phyloP scores from a whole-genome alignment of 2,329 filamentous ascomycete species.

The Cladophialophora yegresii region DNA sequence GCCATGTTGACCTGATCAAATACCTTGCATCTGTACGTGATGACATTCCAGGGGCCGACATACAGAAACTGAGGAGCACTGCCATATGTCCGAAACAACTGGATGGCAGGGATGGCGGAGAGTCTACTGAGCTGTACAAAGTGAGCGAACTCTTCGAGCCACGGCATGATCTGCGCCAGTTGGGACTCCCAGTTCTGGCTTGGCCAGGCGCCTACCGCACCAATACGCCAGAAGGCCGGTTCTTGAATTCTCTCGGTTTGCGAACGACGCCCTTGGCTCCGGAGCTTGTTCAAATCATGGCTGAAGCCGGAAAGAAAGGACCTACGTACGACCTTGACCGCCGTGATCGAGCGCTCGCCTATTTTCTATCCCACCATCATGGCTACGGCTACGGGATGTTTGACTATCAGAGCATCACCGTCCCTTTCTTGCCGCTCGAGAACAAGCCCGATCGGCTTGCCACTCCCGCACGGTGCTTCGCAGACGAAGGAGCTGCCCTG shows the following conservation, averaged over 20 bases:
- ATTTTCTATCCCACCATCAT: conserved; percentile 79
- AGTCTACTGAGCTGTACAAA: conserved; percentile 61
- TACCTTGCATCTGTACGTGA: conserved; percentile 87
- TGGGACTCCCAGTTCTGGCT: conserved; percentile 74
- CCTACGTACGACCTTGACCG: conserved; percentile 48
- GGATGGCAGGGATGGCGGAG: conserved; percentile 54
- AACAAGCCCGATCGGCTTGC: conserved; percentile 63
- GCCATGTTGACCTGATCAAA: conserved; percentile 89
- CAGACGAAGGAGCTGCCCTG: conserved; percentile 72
- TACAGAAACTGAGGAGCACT: conserved; percentile 74
- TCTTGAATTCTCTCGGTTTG: conserved; percentile 73
- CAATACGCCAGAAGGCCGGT: conserved; percentile 70
- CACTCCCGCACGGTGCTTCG: conserved; percentile 75
- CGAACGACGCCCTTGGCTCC: conserved; percentile 68
- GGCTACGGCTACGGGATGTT: conserved; percentile 72
- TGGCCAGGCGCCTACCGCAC: conserved; percentile 75
- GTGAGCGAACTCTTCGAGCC: conserved; percentile 82
- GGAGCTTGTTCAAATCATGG: conserved; percentile 78
- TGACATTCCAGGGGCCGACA: conserved; percentile 82
- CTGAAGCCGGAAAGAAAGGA: conserved; percentile 57
- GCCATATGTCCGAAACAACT: conserved; percentile 80
- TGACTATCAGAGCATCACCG: conserved; percentile 58
- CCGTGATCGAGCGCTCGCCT: conserved; percentile 71
- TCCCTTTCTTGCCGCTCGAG: conserved; percentile 72
- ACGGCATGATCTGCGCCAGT: conserved; percentile 65